Evolutionary conservation across 208 protist species (phyloP).

Genomic region (Balamuthia mandrillaris): DNA sequence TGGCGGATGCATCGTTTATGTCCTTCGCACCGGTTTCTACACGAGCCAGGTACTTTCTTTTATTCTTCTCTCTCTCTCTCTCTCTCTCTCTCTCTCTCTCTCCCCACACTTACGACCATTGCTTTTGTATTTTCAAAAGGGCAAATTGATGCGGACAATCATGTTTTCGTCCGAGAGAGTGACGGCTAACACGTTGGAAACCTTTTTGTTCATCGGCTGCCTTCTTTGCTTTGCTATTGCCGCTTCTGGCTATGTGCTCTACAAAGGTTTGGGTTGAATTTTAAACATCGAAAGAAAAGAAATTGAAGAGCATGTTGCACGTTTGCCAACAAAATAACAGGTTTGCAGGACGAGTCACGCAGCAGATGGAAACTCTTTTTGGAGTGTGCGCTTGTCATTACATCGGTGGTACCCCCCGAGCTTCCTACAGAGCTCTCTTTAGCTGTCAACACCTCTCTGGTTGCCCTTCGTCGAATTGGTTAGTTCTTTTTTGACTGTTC

Average conservation of each 20-base stretch:
- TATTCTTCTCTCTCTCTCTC: neutral
- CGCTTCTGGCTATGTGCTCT: constrained; percentile 90
- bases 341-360: constrained; percentile 61
- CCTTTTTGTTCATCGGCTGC: constrained; percentile 92
- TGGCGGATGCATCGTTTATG: constrained; percentile 85
- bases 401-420: constrained; percentile 97
- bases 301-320: too few relatives aligned
- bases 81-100: too few relatives aligned
- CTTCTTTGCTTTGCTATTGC: constrained; percentile 94
- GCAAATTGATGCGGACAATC: constrained; percentile 78
- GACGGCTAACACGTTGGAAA: constrained; percentile 90
- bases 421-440: constrained; percentile 98
- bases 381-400: constrained; percentile 96
- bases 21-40: constrained; percentile 97
- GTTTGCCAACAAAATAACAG: too few relatives aligned
- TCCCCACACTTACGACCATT: too few relatives aligned
- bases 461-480: constrained; percentile 83
- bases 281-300: neutral
- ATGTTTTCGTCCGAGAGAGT: constrained; percentile 86
- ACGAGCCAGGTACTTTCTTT: constrained; percentile 86
- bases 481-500: neutral
- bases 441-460: constrained; percentile 95
- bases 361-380: constrained; percentile 88
- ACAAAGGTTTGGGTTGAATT: constrained; percentile 77
- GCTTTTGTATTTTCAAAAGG: constrained; percentile 48